Evolutionary conservation across 208 protist genomes (phyloP).

Genomic region (Crithidia bombi): DNA sequence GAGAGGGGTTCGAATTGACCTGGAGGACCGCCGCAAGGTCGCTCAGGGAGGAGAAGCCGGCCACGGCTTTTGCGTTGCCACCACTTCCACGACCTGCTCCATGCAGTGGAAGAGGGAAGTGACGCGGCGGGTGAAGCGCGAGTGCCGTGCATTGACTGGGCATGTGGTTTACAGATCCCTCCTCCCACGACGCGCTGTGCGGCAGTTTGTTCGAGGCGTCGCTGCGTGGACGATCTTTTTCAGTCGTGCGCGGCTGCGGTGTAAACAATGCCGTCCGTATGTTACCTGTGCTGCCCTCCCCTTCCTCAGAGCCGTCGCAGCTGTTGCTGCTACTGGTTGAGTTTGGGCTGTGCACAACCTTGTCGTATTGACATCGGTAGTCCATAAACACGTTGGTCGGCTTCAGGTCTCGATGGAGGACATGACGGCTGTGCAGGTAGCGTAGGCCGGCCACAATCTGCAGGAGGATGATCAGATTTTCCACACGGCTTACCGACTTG

Average conservation of each 20-base stretch:
- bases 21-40: slow-evolving; percentile 10
- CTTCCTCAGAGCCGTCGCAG: background rate
- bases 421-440: slow-evolving; percentile 68
- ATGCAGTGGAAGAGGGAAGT: background rate
- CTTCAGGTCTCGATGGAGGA: slow-evolving; percentile 89
- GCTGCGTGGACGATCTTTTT: no score
- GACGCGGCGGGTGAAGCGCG: background rate
- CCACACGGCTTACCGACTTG: slow-evolving; percentile 55
- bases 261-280: no score
- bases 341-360: slow-evolving; percentile 18
- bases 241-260: background rate
- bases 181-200: background rate
- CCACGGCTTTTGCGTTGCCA: background rate
- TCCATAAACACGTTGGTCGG: slow-evolving; percentile 87
- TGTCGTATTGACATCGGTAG: slow-evolving; percentile 65
- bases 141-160: slow-evolving; percentile 4
- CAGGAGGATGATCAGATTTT: slow-evolving; percentile 79
- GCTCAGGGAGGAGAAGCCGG: background rate
- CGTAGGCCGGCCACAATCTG: slow-evolving; percentile 66
- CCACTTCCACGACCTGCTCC: background rate
- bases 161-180: background rate
- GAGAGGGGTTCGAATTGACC: background rate
- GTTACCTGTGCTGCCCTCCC: no score
- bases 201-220: background rate
- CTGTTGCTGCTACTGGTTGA: slow-evolving; percentile 20